Conservation (phyloP, 2,329 filamentous ascomycete species). For the Diaporthe destruens region DNA sequence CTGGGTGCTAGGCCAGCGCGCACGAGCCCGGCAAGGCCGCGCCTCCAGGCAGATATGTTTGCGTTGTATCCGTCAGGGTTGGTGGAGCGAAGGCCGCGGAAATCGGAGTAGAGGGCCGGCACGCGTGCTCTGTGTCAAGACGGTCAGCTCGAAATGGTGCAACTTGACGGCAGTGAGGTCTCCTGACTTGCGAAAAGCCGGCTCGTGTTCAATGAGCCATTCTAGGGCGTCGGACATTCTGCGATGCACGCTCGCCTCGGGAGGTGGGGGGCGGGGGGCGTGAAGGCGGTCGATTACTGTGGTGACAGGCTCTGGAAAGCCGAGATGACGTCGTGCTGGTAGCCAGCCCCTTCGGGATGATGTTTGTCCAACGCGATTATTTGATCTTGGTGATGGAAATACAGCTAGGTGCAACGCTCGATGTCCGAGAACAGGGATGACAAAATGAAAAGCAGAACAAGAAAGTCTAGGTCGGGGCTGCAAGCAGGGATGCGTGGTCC, state of each 20-base stretch:
- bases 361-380: not conserved
- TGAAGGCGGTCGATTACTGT: constrained; percentile 62
- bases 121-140: constrained; percentile 45
- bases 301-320: constrained; percentile 30
- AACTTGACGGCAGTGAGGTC: not conserved
- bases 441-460: not conserved
- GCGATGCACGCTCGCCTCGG: constrained; percentile 16
- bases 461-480: not conserved
- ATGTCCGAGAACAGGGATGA: not conserved
- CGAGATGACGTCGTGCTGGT: constrained; percentile 39
- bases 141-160: constrained; percentile 29
- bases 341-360: not conserved
- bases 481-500: not conserved
- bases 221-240: constrained; percentile 43
- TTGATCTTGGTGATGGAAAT: not conserved
- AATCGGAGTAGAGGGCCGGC: constrained; percentile 48
- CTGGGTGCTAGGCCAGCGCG: constrained; percentile 51
- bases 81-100: constrained; percentile 45
- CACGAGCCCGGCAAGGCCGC: constrained; percentile 49
- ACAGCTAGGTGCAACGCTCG: not conserved
- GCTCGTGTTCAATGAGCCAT: constrained; percentile 50
- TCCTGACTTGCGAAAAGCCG: constrained; percentile 47
- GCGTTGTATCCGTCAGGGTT: constrained; percentile 48
- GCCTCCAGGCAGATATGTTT: constrained; percentile 54
- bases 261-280: constrained; percentile 44